Evolutionary conservation across 768 basidiomycete species (phyloP).

Genomic region (Pleurotus platypus): DNA sequence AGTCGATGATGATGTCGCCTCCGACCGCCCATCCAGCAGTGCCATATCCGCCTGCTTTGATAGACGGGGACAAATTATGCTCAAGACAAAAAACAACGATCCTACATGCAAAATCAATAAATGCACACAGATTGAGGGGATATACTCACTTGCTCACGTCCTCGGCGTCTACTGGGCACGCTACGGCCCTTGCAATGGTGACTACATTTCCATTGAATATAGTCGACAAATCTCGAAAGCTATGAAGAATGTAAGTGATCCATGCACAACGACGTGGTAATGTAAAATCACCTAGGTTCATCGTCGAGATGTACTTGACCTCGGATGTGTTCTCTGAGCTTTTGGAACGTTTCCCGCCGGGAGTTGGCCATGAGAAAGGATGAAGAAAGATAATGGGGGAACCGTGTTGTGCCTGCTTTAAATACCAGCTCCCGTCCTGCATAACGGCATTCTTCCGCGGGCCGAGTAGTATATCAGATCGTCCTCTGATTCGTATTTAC

Average conservation of each 20-base stretch:
- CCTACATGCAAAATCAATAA: slow-evolving; percentile 28
- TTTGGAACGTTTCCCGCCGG: slow-evolving; percentile 24
- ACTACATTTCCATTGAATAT: slow-evolving; percentile 81
- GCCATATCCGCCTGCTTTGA: slow-evolving; percentile 90
- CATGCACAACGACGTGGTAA: no score
- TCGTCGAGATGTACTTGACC: slow-evolving; percentile 44
- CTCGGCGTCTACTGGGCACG: slow-evolving; percentile 70
- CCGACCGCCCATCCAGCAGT: slow-evolving; percentile 87
- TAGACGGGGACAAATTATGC: slow-evolving; percentile 66
- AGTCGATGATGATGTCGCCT: slow-evolving; percentile 83
- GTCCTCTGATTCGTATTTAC: no score
- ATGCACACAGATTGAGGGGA: neutral
- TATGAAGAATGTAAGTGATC: slow-evolving; percentile 12
- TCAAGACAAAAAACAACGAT: slow-evolving; percentile 71
- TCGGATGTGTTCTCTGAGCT: slow-evolving; percentile 41
- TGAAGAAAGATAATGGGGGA: no score
- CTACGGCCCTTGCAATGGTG: slow-evolving; percentile 57
- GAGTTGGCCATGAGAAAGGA: neutral
- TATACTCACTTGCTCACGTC: slow-evolving; percentile 77
- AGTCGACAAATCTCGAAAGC: slow-evolving; percentile 43
- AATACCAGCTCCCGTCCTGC: no score
- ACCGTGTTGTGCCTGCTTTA: no score
- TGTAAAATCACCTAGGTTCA: slow-evolving; percentile 33
- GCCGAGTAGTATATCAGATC: no score
- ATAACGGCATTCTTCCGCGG: no score